Conservation (phyloP, 2,329 filamentous ascomycete species). For the Colletotrichum abscissum region DNA sequence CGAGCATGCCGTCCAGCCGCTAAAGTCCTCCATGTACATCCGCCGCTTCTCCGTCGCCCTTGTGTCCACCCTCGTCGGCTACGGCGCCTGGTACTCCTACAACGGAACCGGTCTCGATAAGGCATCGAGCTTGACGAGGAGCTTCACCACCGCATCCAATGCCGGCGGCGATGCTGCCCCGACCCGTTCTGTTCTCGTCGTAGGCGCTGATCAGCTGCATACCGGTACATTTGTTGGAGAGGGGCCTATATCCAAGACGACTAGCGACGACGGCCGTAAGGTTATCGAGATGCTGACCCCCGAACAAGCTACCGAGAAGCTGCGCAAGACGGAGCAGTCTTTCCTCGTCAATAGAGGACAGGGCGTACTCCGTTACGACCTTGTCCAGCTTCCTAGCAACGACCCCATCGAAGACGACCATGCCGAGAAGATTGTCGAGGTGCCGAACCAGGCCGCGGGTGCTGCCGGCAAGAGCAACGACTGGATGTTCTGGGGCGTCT, state of each 20-base stretch:
- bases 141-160: slow-evolving; percentile 53
- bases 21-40: slow-evolving; percentile 80
- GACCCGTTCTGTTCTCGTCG: slow-evolving; percentile 80
- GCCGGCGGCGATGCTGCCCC: slow-evolving; percentile 52
- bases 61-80: slow-evolving; percentile 78
- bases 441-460: slow-evolving; percentile 68
- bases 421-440: slow-evolving; percentile 96
- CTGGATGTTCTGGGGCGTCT: slow-evolving; percentile 99
- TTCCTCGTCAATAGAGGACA: slow-evolving; percentile 89
- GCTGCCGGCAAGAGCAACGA: slow-evolving; percentile 72
- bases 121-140: slow-evolving; percentile 50
- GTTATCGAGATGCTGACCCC: slow-evolving; percentile 97
- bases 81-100: slow-evolving; percentile 82
- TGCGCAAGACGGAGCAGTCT: slow-evolving; percentile 90
- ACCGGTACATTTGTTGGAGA: slow-evolving; percentile 88
- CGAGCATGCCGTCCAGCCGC: slow-evolving; percentile 56
- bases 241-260: slow-evolving; percentile 88
- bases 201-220: slow-evolving; percentile 91
- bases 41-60: slow-evolving; percentile 75
- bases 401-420: slow-evolving; percentile 99
- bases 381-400: slow-evolving; percentile 95
- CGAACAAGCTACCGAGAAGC: slow-evolving; percentile 90
- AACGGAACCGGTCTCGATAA: slow-evolving; percentile 54
- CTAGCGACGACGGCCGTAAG: slow-evolving; percentile 84
- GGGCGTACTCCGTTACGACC: slow-evolving; percentile 93